Evolutionary conservation across 1,139 yeast genomes (phyloP), one percentile per base, ranked within the genome.

Genomic region (Saccharomyces hybrid): DNA sequence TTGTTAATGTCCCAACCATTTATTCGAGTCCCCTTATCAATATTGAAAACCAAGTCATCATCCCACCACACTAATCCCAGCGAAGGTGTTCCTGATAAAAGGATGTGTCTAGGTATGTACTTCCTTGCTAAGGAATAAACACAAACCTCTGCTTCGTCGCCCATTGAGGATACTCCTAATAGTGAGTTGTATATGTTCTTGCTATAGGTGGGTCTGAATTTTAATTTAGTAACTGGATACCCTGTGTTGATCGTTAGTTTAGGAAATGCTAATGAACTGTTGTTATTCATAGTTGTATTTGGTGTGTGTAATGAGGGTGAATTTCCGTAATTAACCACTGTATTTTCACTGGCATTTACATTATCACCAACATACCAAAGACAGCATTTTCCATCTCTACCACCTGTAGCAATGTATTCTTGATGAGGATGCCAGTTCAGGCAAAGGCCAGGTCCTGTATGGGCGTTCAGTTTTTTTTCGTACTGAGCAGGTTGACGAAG

Each of bases 321-420:
- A 34, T 53, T 56, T 19, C 44, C 44, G 44, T 38, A 38, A 38
- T 38, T 38, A 9, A 38, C n/a, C 5, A 38, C 44, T 2, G 49
- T 50, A 46, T 50, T 52, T n/a, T 73, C 69, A 3, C 75, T 62
- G 4, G 67, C 58, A 26, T 48, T 52, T 3, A 50, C 47, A 51
- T 55, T 59, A 42, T 68, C 71, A 9, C 73, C 71, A n/a, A 69
- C 59, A 53, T 68, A 66, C 73, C 73, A 69, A 12, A 68, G 55
- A 47, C 68, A 66, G 42, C 70, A 64, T 54, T 69, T 69, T 9
- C 73, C 88, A 71, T 93, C 99, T 62, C 97, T 77, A 9, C 99
- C 99, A 19, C 98, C 98, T 11, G 96, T 88, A 1, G 86, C 84
- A 16, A 93, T 81, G 63, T 84, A 88, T 60, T 90, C 96, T 47